A percentile compares a stretch with the other conserved stretches of the same genome.
Conservation (phyloP, 2,329 filamentous ascomycete genomes). For the Ceratocystis destructans region DNA sequence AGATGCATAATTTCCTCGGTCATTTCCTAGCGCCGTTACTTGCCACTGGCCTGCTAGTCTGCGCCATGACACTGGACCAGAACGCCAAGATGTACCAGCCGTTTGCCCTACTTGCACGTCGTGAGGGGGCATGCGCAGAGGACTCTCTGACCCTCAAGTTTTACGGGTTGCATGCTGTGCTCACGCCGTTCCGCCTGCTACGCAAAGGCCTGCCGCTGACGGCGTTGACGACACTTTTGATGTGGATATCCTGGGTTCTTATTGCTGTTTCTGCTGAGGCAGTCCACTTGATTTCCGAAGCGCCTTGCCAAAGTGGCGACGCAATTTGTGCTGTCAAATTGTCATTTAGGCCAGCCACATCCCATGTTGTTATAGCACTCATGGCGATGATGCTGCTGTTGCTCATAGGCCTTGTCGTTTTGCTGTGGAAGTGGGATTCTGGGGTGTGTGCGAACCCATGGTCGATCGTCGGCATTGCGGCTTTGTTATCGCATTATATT, state of each 20-base stretch:
- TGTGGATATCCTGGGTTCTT: slow-evolving; percentile 9
- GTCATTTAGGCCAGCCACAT: slow-evolving; percentile 10
- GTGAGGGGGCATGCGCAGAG: slow-evolving; percentile 1
- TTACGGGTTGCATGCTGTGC: slow-evolving; percentile 6
- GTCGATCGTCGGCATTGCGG: slow-evolving; percentile 14
- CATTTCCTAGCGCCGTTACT: slow-evolving; percentile 12
- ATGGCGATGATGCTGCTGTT: slow-evolving; percentile 11
- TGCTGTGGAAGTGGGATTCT: slow-evolving; percentile 16
- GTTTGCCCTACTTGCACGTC: slow-evolving; percentile 8
- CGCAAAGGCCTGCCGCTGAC: slow-evolving; percentile 9
- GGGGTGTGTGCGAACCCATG: slow-evolving; percentile 16
- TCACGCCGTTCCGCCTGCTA: slow-evolving; percentile 10
- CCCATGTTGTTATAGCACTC: slow-evolving; percentile 1
- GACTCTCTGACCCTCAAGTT: slow-evolving; percentile 13
- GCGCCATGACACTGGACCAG: slow-evolving; percentile 11
- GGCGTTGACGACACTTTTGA: slow-evolving; percentile 2
- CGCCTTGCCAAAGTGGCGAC: background rate
- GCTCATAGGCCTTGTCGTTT: slow-evolving; percentile 5
- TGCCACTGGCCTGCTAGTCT: slow-evolving; percentile 7
- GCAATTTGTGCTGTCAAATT: slow-evolving; percentile 5
- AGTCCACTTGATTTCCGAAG: slow-evolving; percentile 7
- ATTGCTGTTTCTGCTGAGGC: slow-evolving; percentile 13
- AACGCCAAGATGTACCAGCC: slow-evolving; percentile 17
- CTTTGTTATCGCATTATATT: slow-evolving; percentile 1
- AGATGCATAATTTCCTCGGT: slow-evolving; percentile 12